Evolutionary conservation across 768 basidiomycete species (phyloP), one percentile per base, ranked within the genome.

Genomic region (Hysterangium stoloniferum): DNA sequence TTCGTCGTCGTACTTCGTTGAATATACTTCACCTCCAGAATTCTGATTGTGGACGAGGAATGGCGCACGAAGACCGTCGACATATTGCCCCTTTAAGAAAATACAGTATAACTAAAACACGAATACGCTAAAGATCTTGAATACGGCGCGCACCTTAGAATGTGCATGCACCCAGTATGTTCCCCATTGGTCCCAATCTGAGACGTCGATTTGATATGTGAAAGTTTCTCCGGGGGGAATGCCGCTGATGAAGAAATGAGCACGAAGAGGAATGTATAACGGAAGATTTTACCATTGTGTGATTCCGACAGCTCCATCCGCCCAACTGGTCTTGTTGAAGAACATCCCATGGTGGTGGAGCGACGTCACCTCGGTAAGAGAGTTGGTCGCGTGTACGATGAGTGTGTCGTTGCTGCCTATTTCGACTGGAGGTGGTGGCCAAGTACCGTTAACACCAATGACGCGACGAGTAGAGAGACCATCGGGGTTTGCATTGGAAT

Each of bases 281-380:
- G 19, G 48, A 34, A 37, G n/a, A 17, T n/a, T 68, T 43, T 63
- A 86, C 88, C 92, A 98, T 71, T 97, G 89, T 0, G 85, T 77
- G 33, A 92, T 80, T 5, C 74, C 79, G 28, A 77, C 65, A 0
- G 95, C 91, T 32, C 95, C 95, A 64, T 98, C 95, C 73, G 83
- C 84, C 82, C 87, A 96, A 15, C 79, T 77, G 0, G 86, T 76
- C 1, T 78, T 75, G 63, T 93, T 94, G 74, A 96, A 92, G 69
- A 81, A 92, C 84, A 95, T 89, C 55, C 95, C 95, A 67, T 96
- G 94, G 61, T 94, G 86, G 64, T 98, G 95, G 13, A 97, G 68
- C 0, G 83, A 75, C 0, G 86, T 76, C 0, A 82, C 76, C 24
- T 69, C 56, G 48, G 84, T 80, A 49, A 94, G 65, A 2, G 76